Evolutionary conservation across 495 filamentous ascomycete genomes (phyloP).

Genomic region (Penicillium paradoxum): DNA sequence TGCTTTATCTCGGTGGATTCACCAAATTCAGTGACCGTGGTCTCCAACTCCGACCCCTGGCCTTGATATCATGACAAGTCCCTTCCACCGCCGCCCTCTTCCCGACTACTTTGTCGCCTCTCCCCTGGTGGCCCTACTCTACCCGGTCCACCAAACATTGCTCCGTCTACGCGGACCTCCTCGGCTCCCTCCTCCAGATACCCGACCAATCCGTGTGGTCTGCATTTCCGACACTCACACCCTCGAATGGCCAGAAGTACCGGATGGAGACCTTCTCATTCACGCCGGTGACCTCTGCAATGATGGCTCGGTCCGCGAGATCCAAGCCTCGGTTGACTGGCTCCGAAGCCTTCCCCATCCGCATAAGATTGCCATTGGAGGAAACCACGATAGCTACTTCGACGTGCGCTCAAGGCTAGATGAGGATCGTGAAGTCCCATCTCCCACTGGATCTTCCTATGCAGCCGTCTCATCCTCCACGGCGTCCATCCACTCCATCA

Average conservation of each 20-base stretch:
- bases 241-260: slow-evolving; percentile 55
- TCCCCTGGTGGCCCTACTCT: slow-evolving; percentile 44
- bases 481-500: slow-evolving; percentile 38
- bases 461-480: slow-evolving; percentile 37
- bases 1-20: slow-evolving; percentile 1
- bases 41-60: not conserved
- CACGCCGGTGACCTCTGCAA: slow-evolving; percentile 85
- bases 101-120: slow-evolving; percentile 46
- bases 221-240: slow-evolving; percentile 90
- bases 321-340: slow-evolving; percentile 80
- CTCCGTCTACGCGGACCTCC: slow-evolving; percentile 59
- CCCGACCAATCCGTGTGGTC: slow-evolving; percentile 64
- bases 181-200: slow-evolving; percentile 45
- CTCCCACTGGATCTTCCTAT: slow-evolving; percentile 12
- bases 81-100: slow-evolving; percentile 46
- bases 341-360: slow-evolving; percentile 63
- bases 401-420: slow-evolving; percentile 50
- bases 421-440: slow-evolving; percentile 35
- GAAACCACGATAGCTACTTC: slow-evolving; percentile 87
- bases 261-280: slow-evolving; percentile 78
- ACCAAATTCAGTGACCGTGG: not conserved
- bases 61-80: slow-evolving; percentile 31
- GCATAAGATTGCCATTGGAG: slow-evolving; percentile 77
- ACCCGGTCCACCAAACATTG: slow-evolving; percentile 56
- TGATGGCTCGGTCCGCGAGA: slow-evolving; percentile 61